Evolutionary conservation across 371 early-diverging fungal species (phyloP), one percentile per base, ranked within the genome.

Genomic region (Mortierella polycephala): DNA sequence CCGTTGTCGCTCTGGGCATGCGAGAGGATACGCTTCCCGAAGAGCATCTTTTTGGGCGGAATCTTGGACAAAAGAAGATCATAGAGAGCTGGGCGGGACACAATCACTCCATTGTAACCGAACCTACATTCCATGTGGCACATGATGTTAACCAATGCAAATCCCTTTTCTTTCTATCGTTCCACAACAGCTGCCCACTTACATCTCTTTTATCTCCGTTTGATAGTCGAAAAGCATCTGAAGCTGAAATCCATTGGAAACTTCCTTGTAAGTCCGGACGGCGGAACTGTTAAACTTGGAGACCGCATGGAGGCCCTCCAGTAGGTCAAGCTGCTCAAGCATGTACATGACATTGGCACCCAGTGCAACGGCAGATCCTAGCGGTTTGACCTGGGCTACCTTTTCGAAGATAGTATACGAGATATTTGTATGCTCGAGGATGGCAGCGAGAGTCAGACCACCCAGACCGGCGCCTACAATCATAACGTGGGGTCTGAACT

Each of bases 401-500:
- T 61, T 47, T 39, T 68, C 68, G 49, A 49, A 68, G 14, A 68
- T 61, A 30, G 23, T 21, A 30, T 68, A 68, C 13, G 56, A 39
- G 14, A 68, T 37, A 14, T 37, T 46, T 30, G 68, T 55, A 13
- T 49, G 54, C 18, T 60, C 61, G 14, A 68, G 60, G 7, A 55
- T 7, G 18, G 56, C 20, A 1, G 23, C 68, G 1, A 68, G 42
- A 1, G 41, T 68, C 13, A 60, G 16, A 9, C 68, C 68, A 1
- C 61, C 68, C 6, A 68, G 30, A 8, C 68, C 68, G 39, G 49
- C 68, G n/a, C 68, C 68, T 1, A 56, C 56, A 11, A 46, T 46
- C 13, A 46, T 11, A 13, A 46, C 46, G 13, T 46, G 11, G 11
- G 46, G 46, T 46, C 16, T 46, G 46, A 46, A 46, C 46, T 30